phyloP scores from a whole-genome alignment of 768 basidiomycete species.

The Russula ochroleuca region DNA sequence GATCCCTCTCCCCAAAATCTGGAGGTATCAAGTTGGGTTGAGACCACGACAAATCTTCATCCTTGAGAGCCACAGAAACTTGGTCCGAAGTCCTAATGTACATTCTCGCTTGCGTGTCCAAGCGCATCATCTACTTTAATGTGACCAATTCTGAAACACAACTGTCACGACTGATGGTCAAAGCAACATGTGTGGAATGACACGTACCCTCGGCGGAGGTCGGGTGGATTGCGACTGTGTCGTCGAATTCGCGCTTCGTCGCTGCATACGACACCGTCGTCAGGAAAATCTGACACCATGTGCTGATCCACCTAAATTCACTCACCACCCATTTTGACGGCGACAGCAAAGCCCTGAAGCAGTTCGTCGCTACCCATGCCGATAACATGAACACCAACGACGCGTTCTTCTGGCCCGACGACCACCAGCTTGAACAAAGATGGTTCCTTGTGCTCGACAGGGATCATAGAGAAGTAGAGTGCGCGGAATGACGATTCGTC shows the following conservation, averaged over 20 bases:
- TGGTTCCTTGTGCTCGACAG: slow-evolving; percentile 90
- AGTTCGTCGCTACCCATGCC: slow-evolving; percentile 91
- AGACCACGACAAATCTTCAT: not conserved
- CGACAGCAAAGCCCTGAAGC: slow-evolving; percentile 95
- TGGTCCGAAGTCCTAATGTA: not conserved
- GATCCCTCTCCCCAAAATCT: not conserved
- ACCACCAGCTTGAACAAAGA: slow-evolving; percentile 90
- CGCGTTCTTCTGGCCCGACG: slow-evolving; percentile 84
- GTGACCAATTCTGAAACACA: slow-evolving; percentile 51
- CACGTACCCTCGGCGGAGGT: slow-evolving; percentile 73
- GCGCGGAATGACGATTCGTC: slow-evolving; percentile 78
- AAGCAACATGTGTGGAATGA: slow-evolving; percentile 12
- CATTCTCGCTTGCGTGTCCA: not conserved
- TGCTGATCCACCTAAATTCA: not conserved
- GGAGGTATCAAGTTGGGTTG: not conserved
- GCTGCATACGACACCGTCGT: slow-evolving; percentile 39
- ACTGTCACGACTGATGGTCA: not conserved
- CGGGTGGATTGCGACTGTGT: slow-evolving; percentile 90
- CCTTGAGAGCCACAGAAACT: not conserved
- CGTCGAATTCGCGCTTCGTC: slow-evolving; percentile 75
- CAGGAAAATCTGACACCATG: not conserved
- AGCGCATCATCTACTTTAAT: slow-evolving; percentile 38
- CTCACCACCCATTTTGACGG: slow-evolving; percentile 88
- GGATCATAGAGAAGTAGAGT: slow-evolving; percentile 89
- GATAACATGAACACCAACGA: slow-evolving; percentile 94